These are phyloP conservation scores for Nannochloris sp. DNA, from an alignment of 139 green algal species.

Conservation along the genomic window DNA sequence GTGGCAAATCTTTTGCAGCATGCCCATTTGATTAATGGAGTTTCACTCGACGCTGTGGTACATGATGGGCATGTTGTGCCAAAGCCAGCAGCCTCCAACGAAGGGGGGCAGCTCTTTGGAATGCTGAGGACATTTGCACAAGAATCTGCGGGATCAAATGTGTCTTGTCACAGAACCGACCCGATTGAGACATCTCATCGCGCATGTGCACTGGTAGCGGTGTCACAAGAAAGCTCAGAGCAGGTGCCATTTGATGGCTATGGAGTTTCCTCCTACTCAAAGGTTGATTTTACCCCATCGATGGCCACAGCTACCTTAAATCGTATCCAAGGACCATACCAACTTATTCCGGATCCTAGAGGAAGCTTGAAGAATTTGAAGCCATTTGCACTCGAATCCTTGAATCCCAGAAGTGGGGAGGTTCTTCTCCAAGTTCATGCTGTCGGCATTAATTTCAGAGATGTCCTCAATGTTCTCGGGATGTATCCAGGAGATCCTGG, in stretches of 20 bases:
- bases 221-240: not conserved
- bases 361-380: conserved; percentile 43
- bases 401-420: not conserved
- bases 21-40: too few species aligned
- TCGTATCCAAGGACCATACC: conserved; percentile 1
- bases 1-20: too few species aligned
- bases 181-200: too few species aligned
- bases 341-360: conserved; percentile 29
- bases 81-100: not conserved
- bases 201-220: too few species aligned
- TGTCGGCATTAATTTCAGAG: conserved; percentile 42
- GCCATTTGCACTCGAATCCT: conserved; percentile 5
- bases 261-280: not conserved
- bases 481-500: conserved; percentile 45
- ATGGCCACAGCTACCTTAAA: not conserved
- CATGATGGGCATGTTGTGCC: too few species aligned
- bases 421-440: conserved; percentile 26
- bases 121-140: conserved; percentile 14
- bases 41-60: too few species aligned
- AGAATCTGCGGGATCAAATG: not conserved
- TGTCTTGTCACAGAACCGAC: too few species aligned
- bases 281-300: not conserved
- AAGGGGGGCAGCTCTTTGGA: conserved; percentile 10
- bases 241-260: conserved; percentile 11
- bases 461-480: conserved; percentile 46